Conservation (phyloP, 441 rosid genomes). For the Isatis lusitanica region DNA sequence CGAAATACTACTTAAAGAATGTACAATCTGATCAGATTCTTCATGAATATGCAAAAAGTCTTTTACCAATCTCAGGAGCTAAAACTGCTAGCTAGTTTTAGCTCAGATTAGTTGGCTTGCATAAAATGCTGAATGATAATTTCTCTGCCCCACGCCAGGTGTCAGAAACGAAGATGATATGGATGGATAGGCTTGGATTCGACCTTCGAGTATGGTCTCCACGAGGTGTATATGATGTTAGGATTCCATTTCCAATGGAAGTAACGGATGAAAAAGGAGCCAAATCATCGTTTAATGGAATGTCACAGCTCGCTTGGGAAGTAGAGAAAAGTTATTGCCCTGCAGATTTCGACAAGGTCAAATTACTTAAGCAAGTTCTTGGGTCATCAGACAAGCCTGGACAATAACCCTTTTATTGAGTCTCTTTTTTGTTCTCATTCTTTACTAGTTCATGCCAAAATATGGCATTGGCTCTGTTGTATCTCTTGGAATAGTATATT, state of each 20-base stretch:
- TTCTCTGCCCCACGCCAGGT: conserved; percentile 49
- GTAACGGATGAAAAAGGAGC: conserved; percentile 86
- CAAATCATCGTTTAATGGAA: conserved; percentile 84
- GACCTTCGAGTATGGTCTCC: conserved; percentile 73
- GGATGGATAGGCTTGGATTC: conserved; percentile 90
- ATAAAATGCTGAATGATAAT: conserved; percentile 2
- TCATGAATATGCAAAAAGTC: neutral
- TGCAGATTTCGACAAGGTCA: conserved; percentile 65
- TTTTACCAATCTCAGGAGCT: neutral
- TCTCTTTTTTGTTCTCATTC: neutral
- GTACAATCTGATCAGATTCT: neutral
- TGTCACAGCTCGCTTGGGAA: conserved; percentile 98
- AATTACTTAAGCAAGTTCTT: conserved; percentile 55
- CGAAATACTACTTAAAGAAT: neutral
- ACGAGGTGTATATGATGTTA: conserved; percentile 58
- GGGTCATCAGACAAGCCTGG: conserved; percentile 28
- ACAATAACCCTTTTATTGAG: neutral
- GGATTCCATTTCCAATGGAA: conserved; percentile 89
- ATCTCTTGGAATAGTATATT: neutral
- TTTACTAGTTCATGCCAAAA: neutral
- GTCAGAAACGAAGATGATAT: conserved; percentile 76
- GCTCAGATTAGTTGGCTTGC: neutral
- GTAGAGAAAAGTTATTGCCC: conserved; percentile 68
- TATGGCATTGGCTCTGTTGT: neutral
- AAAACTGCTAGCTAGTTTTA: neutral